Evolutionary conservation across 129 eudicot genomes (phyloP), one percentile per base, ranked within the genome.

Genomic region (Calendula officinalis): DNA sequence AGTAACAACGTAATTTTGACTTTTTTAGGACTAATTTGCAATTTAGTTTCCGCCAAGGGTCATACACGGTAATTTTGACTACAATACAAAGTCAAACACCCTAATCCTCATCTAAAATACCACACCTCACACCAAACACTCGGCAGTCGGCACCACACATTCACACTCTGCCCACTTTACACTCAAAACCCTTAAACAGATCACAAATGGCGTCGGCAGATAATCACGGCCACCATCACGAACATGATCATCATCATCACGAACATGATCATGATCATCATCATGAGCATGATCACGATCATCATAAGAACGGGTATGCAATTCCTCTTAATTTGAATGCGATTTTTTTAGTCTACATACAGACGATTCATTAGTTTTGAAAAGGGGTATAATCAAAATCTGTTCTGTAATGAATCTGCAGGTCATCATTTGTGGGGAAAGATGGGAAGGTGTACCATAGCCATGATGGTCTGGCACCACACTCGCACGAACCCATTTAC

Each of bases 391-490:
- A n/a, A n/a, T 6, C 44, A 16, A 55, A 14, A 56, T 5, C 3
- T 55, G 8, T 14, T 66, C 55, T 48, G 5, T 3, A 59, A 27
- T 68, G 52, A 11, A 59, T 68, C 43, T 77, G 85, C 60, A 78
- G 75, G 51, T 83, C 84, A 54, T 63, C 92, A 41, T 90, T 86
- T 81, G 85, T 91, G 3, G 98, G 98, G 13, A 74, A 79, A 73
- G 96, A 91, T 64, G 96, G 96, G 83, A 91, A 74, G 88, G 76
- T 82, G 16, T 91, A 91, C 78, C 98, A 91, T 64, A 88, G 96
- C 80, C 98, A 91, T 64, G 96, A 91, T 79, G 98, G 98, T 22
- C 84, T 91, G 7, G 98, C 98, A 47, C 96, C 96, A 15, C 98
- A 91, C 70, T 85, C 95, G 3, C 96, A 88, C 52, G 96, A 91